phyloP scores from a whole-genome alignment of 73 alveolate species.

The Paramecium pentaurelia region DNA sequence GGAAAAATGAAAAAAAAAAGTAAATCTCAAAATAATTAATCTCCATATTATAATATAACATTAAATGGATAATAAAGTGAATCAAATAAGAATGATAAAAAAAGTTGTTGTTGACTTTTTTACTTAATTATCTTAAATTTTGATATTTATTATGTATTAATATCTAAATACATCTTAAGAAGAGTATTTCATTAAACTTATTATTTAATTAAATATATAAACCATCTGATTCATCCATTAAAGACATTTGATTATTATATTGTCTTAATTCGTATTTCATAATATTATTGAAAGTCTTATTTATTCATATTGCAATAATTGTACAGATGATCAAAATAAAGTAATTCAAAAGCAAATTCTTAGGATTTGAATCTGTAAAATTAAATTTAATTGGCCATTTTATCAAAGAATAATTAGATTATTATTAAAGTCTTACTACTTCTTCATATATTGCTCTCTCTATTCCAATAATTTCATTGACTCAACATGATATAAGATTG shows the following conservation, averaged over 20 bases:
- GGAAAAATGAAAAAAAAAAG: not conserved
- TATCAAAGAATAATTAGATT: constrained; percentile 39
- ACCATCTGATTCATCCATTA: not conserved
- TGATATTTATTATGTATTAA: not conserved
- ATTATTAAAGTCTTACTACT: not conserved
- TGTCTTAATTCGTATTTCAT: not conserved
- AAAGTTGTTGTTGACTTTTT: not conserved
- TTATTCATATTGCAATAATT: not conserved
- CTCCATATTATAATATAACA: not conserved
- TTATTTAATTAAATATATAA: not conserved
- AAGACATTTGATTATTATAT: not conserved
- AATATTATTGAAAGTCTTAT: not conserved
- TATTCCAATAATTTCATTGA: not conserved
- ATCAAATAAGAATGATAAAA: not conserved
- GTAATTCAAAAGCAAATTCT: not conserved
- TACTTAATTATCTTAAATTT: not conserved
- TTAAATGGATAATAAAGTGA: not conserved
- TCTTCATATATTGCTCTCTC: constrained; percentile 16
- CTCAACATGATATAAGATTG: constrained; percentile 27
- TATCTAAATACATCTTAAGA: not conserved
- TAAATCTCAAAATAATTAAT: not conserved
- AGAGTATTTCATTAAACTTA: not conserved
- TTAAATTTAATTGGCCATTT: not conserved
- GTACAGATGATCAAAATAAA: not conserved
- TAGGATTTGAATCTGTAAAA: not conserved